Evolutionary conservation across 371 early-diverging fungal species (phyloP).

Genomic region (Mortierella sp.): DNA sequence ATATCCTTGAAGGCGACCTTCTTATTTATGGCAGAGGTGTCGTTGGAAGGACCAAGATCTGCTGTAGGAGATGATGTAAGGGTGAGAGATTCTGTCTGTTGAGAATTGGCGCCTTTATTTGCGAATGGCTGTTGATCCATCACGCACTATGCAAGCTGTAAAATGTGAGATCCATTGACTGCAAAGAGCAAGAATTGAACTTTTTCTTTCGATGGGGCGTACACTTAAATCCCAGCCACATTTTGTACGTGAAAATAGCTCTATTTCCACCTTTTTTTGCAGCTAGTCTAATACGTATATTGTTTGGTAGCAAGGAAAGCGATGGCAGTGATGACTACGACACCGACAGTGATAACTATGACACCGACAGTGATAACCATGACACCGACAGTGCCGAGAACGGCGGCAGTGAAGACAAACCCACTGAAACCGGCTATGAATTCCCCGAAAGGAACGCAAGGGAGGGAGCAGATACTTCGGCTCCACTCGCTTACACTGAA

Average conservation of each 20-base stretch:
- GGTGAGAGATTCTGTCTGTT: background rate
- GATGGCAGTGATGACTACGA: too few relatives aligned
- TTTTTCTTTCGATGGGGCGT: background rate
- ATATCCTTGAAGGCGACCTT: constrained; percentile 38
- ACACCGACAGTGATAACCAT: too few relatives aligned
- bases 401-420: too few relatives aligned
- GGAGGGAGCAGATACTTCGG: too few relatives aligned
- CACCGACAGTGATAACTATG: too few relatives aligned
- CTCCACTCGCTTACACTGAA: too few relatives aligned
- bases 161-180: background rate
- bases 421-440: too few relatives aligned
- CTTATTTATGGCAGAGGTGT: constrained; percentile 9
- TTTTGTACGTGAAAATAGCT: background rate
- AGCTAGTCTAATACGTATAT: too few relatives aligned
- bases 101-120: constrained; percentile 5
- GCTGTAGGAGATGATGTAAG: background rate
- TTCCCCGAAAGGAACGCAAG: too few relatives aligned
- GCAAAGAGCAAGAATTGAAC: background rate
- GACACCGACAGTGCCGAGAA: too few relatives aligned
- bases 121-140: constrained; percentile 12
- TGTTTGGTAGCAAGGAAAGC: too few relatives aligned
- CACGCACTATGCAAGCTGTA: background rate
- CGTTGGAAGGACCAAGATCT: background rate
- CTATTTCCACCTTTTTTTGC: background rate
- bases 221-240: too few relatives aligned